Evolutionary conservation across 2,329 filamentous ascomycete genomes (phyloP).

Genomic region (Coniochaeta ligniaria): DNA sequence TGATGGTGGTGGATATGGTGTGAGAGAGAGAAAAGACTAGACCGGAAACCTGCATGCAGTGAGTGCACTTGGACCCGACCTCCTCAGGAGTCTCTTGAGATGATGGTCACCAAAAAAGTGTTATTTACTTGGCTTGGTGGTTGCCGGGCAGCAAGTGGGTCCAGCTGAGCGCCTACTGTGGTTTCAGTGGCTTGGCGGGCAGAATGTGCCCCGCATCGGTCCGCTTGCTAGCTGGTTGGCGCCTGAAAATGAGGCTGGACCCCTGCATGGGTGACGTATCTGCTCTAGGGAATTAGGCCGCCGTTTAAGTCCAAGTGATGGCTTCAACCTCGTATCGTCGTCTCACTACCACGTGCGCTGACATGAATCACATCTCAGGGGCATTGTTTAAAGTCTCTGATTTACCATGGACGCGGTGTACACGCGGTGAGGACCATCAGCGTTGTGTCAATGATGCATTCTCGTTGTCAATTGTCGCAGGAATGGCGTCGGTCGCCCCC

Average conservation of each 20-base stretch:
- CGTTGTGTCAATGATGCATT: no score
- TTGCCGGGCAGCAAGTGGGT: slow-evolving; percentile 14
- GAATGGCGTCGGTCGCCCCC: not conserved
- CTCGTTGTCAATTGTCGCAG: no score
- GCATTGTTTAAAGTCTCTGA: no score
- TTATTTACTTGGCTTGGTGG: slow-evolving; percentile 17
- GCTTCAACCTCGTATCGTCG: no score
- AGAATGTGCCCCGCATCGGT: not conserved
- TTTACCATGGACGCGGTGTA: no score
- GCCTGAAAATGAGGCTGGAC: slow-evolving; percentile 1
- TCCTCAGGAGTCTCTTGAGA: not conserved
- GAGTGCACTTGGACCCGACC: not conserved
- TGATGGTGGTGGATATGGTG: not conserved
- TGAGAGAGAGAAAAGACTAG: not conserved
- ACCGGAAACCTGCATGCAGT: not conserved
- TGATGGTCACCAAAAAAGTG: slow-evolving; percentile 13
- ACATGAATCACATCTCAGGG: no score
- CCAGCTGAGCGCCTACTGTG: not conserved
- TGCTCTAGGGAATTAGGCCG: not conserved
- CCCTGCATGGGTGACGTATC: not conserved
- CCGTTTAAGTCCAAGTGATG: not conserved
- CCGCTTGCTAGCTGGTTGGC: not conserved
- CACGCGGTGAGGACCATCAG: no score
- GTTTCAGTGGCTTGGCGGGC: not conserved
- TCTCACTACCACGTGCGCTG: no score